These are phyloP conservation scores for Blastocrithidia nonstop DNA, from an alignment of 208 protist genomes.

Conservation along the genomic window DNA sequence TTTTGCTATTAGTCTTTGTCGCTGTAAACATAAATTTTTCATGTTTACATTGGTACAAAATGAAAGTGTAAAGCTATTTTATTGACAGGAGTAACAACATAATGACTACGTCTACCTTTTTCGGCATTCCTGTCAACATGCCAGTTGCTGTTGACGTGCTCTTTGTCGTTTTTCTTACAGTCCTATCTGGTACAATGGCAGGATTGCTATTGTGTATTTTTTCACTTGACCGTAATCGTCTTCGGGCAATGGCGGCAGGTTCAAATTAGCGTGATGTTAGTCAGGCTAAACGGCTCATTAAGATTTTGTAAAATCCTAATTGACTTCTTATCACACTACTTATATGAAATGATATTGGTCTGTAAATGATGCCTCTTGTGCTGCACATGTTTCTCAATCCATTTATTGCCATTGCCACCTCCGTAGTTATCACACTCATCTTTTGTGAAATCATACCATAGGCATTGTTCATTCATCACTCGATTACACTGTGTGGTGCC, in stretches of 20 bases:
- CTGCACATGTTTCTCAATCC: slow-evolving; percentile 40
- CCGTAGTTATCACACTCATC: slow-evolving; percentile 34
- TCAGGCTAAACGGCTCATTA: slow-evolving; percentile 19
- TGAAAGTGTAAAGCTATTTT: too few relatives aligned
- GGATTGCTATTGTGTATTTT: slow-evolving; percentile 48
- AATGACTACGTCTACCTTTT: slow-evolving; percentile 10
- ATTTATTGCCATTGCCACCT: slow-evolving; percentile 23
- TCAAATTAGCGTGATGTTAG: slow-evolving; percentile 16
- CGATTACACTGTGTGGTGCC: slow-evolving; percentile 26
- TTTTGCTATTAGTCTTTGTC: too few relatives aligned
- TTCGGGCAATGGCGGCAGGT: slow-evolving; percentile 13
- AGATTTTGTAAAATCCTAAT: slow-evolving; percentile 38
- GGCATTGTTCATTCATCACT: slow-evolving; percentile 42
- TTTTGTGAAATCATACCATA: slow-evolving; percentile 69
- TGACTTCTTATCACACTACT: slow-evolving; percentile 56
- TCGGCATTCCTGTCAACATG: slow-evolving; percentile 20
- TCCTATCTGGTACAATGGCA: slow-evolving; percentile 27
- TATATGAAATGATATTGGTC: slow-evolving; percentile 31
- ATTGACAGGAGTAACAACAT: too few relatives aligned
- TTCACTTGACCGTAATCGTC: slow-evolving; percentile 28
- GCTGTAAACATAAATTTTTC: too few relatives aligned
- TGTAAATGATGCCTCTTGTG: slow-evolving; percentile 59
- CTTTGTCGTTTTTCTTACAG: slow-evolving; percentile 29
- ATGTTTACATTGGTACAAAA: too few relatives aligned
- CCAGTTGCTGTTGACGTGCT: slow-evolving; percentile 11